Evolutionary conservation across 208 protist species (phyloP).

Genomic region (Leishmania gerbilli): DNA sequence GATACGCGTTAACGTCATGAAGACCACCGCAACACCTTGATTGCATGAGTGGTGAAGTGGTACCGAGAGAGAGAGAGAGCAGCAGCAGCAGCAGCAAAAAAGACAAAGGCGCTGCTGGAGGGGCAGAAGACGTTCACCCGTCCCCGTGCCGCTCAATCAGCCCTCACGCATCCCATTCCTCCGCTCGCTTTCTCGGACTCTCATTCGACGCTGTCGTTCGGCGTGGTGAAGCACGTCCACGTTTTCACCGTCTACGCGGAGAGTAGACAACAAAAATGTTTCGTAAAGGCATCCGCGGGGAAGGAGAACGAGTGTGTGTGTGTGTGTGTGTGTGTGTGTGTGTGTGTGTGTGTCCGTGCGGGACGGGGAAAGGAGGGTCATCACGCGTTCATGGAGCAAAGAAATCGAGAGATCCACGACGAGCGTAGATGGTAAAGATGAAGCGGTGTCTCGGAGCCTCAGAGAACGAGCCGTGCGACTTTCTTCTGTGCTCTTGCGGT

Average conservation of each 20-base stretch:
- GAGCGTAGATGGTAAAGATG: background rate
- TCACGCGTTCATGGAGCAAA: background rate
- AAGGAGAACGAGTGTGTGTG: background rate
- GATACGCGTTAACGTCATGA: background rate
- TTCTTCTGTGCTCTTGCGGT: background rate
- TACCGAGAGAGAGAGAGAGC: background rate
- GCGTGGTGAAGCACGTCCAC: background rate
- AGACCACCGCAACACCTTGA: too few species aligned
- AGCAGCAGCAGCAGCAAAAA: background rate
- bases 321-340: too few species aligned
- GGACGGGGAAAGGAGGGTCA: background rate
- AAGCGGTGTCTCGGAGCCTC: background rate
- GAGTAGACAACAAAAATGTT: background rate
- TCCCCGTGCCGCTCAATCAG: background rate
- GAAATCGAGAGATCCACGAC: background rate
- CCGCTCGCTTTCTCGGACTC: background rate
- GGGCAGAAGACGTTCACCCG: background rate
- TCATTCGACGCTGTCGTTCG: background rate
- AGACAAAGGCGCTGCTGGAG: background rate
- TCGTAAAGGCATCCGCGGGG: background rate
- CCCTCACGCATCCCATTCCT: background rate
- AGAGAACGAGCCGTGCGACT: background rate
- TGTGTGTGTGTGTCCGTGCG: background rate
- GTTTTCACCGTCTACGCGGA: background rate
- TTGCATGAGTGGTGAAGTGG: background rate